Conservation (phyloP, 2,329 filamentous ascomycete species). For the Hypoxylon sp. region DNA sequence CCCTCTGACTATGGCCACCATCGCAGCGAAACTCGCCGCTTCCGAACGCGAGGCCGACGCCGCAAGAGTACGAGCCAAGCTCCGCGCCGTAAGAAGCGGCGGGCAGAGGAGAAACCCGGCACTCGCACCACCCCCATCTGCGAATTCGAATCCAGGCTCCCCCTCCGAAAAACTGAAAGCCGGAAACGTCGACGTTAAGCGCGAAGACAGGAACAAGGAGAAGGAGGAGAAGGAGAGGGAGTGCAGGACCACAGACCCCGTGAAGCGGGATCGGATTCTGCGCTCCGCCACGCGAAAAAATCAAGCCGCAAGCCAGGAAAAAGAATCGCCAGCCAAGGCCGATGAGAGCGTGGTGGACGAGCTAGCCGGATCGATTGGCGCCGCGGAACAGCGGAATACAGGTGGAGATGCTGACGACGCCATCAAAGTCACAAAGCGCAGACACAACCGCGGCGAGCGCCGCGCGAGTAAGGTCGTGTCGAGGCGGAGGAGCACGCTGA, state of each 20-base stretch:
- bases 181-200: not conserved
- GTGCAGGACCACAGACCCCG: conserved; percentile 44
- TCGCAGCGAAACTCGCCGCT: conserved; percentile 74
- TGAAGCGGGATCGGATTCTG: conserved; percentile 45
- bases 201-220: conserved; percentile 20
- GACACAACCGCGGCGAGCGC: conserved; percentile 66
- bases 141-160: conserved; percentile 19
- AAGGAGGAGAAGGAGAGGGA: no score
- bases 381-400: conserved; percentile 8
- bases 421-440: conserved; percentile 60
- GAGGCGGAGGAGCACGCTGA: conserved; percentile 80
- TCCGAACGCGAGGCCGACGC: conserved; percentile 75
- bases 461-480: conserved; percentile 70
- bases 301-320: not conserved
- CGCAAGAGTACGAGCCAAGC: conserved; percentile 73
- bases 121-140: conserved; percentile 33
- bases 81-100: conserved; percentile 65
- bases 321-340: not conserved
- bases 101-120: conserved; percentile 51
- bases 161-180: conserved; percentile 10
- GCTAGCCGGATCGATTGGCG: conserved; percentile 15
- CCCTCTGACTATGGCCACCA: conserved; percentile 72
- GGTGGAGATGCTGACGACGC: conserved; percentile 9
- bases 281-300: no score
- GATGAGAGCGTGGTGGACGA: conserved; percentile 23